Conservation (phyloP, 2,329 filamentous ascomycete species). For the Hysterium pulicare region DNA sequence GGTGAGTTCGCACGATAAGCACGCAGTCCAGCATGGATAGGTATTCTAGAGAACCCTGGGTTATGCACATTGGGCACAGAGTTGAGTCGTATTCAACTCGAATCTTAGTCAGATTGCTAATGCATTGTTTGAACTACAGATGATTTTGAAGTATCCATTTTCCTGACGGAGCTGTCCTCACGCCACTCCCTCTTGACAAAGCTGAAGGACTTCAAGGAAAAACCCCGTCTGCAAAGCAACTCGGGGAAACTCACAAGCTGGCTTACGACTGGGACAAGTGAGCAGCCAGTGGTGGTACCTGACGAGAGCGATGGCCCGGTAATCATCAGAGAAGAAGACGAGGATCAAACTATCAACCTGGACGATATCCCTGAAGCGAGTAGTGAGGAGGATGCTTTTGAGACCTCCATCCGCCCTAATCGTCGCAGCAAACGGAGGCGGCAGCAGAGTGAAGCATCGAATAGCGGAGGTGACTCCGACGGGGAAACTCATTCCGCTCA, state of each 20-base stretch:
- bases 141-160: constrained; percentile 93
- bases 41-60: too few species aligned
- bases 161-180: constrained; percentile 80
- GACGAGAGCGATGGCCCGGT: constrained; percentile 44
- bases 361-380: constrained; percentile 55
- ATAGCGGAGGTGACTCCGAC: constrained; percentile 33
- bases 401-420: constrained; percentile 8
- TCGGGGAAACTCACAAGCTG: constrained; percentile 47
- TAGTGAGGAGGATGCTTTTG: constrained; percentile 9
- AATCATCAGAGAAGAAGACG: constrained; percentile 56
- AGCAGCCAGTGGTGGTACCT: constrained; percentile 41
- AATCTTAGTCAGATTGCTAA: constrained; percentile 14
- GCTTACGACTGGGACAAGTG: constrained; percentile 39
- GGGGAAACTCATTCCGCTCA: constrained; percentile 26
- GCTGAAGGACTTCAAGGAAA: constrained; percentile 65
- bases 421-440: constrained; percentile 15
- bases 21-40: constrained; percentile 3
- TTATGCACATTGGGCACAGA: too few species aligned
- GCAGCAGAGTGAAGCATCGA: constrained; percentile 14
- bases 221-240: constrained; percentile 44
- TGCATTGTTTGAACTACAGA: constrained; percentile 51
- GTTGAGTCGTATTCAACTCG: constrained; percentile 2
- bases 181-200: constrained; percentile 84
- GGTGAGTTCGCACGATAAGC: constrained; percentile 51
- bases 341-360: constrained; percentile 50